These are phyloP conservation scores for Sinapis alba DNA, from an alignment of 441 rosid species.

Conservation along the genomic window DNA sequence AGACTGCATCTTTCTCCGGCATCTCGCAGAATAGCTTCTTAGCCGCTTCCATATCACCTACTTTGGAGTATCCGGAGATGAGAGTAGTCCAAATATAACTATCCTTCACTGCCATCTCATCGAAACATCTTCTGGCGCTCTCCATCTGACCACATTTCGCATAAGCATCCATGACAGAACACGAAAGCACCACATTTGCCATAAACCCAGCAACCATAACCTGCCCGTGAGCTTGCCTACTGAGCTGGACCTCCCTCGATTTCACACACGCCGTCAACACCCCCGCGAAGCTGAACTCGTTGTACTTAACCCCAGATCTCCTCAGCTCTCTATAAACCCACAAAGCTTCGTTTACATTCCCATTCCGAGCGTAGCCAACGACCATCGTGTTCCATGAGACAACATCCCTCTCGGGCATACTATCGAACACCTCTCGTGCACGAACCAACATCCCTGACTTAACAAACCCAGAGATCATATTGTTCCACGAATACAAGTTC, in stretches of 20 bases:
- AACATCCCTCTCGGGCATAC: conserved; percentile 70
- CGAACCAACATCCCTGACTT: conserved; percentile 61
- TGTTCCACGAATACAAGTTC: conserved; percentile 73
- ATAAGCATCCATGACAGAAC: conserved; percentile 67
- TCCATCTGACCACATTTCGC: conserved; percentile 62
- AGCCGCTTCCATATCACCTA: conserved; percentile 58
- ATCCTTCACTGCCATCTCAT: conserved; percentile 55
- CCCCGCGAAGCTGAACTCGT: conserved; percentile 70
- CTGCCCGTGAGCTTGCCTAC: conserved; percentile 80
- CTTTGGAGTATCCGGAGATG: conserved; percentile 58
- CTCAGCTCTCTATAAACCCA: conserved; percentile 61
- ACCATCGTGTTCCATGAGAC: conserved; percentile 89
- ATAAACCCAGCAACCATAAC: conserved; percentile 62
- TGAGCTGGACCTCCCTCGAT: conserved; percentile 48
- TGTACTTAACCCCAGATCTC: conserved; percentile 53
- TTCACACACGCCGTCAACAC: conserved; percentile 64
- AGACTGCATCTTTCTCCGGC: conserved; percentile 55
- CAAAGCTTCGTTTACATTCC: conserved; percentile 46
- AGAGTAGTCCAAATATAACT: conserved; percentile 59
- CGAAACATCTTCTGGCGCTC: conserved; percentile 49
- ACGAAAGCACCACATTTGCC: conserved; percentile 58
- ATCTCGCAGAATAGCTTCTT: conserved; percentile 47
- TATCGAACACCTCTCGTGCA: conserved; percentile 64
- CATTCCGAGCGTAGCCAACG: conserved; percentile 54
- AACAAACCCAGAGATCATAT: conserved; percentile 67